phyloP scores from a whole-genome alignment of 2,329 filamentous ascomycete genomes.

The Ophiostoma australiae region DNA sequence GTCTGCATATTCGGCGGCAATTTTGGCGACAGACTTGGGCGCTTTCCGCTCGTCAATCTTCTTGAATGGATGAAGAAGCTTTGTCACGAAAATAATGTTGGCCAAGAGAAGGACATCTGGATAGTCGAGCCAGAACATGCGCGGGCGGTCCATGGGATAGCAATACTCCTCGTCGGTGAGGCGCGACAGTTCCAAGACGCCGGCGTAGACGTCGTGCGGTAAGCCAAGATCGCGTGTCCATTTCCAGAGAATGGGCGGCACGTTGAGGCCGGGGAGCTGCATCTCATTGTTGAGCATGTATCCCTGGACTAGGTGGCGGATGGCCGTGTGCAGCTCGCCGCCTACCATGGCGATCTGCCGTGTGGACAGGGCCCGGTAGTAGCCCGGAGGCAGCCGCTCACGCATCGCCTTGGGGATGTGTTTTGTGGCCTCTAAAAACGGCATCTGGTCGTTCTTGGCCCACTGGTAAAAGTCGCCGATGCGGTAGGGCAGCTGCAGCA shows the following conservation, averaged over 20 bases:
- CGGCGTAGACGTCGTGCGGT: constrained; percentile 64
- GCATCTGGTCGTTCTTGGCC: constrained; percentile 61
- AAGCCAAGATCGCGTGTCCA: constrained; percentile 68
- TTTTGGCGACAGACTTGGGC: background rate
- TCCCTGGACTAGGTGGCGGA: constrained; percentile 57
- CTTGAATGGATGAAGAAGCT: constrained; percentile 70
- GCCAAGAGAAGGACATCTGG: constrained; percentile 72
- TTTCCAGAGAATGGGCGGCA: constrained; percentile 61
- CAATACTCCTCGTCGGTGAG: constrained; percentile 48
- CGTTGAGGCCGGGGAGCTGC: constrained; percentile 67
- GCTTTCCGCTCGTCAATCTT: constrained; percentile 31
- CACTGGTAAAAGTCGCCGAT: constrained; percentile 68
- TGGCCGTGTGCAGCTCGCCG: constrained; percentile 59
- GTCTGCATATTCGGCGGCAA: constrained; percentile 33
- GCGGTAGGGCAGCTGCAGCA: constrained; percentile 71
- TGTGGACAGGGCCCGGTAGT: constrained; percentile 55
- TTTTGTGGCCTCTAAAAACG: constrained; percentile 62
- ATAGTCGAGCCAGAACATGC: constrained; percentile 50
- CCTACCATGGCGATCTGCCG: constrained; percentile 42
- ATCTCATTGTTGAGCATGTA: constrained; percentile 66
- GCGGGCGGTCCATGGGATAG: constrained; percentile 47
- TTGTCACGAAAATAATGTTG: constrained; percentile 68
- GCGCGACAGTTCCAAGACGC: constrained; percentile 53
- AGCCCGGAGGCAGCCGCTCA: constrained; percentile 57
- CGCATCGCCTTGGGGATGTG: constrained; percentile 60